Conservation (phyloP, 2,329 filamentous ascomycete species). For the Fusarium mangiferae region DNA sequence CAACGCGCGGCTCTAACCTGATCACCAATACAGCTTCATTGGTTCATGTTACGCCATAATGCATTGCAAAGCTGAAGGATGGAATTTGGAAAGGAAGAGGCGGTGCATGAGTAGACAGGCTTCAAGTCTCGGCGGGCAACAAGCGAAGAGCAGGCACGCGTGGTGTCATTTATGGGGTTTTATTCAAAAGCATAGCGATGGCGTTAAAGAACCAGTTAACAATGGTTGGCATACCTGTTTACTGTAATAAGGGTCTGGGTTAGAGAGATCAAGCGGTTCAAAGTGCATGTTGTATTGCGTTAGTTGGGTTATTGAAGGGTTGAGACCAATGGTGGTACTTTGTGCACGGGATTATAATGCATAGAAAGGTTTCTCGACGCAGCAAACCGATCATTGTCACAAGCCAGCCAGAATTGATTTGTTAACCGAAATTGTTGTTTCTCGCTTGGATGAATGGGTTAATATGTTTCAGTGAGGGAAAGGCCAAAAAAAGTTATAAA, state of each 20-base stretch:
- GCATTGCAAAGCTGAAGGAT: background rate
- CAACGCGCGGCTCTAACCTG: conserved; percentile 10
- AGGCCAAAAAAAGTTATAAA: conserved; percentile 13
- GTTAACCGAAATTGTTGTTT: conserved; percentile 16
- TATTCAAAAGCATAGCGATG: conserved; percentile 39
- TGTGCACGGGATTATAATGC: background rate
- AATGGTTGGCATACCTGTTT: conserved; percentile 12
- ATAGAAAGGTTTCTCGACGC: background rate
- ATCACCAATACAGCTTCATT: conserved; percentile 3
- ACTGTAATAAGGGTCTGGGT: background rate
- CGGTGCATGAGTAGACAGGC: background rate
- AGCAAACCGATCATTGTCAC: background rate
- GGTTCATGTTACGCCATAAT: background rate
- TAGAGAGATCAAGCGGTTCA: background rate
- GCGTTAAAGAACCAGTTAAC: conserved; percentile 27
- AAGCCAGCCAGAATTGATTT: background rate
- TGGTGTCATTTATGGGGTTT: background rate
- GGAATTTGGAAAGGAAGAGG: background rate
- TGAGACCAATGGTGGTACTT: background rate
- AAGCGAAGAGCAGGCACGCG: background rate
- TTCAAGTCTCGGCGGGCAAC: background rate
- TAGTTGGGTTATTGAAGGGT: background rate
- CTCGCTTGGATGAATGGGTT: conserved; percentile 1
- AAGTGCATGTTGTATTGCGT: background rate
- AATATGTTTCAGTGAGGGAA: conserved; percentile 6